A percentile compares a stretch with the other conserved stretches of the same genome.
phyloP scores from a whole-genome alignment of 306 rosid genomes.

The Cucumis cinereus region DNA sequence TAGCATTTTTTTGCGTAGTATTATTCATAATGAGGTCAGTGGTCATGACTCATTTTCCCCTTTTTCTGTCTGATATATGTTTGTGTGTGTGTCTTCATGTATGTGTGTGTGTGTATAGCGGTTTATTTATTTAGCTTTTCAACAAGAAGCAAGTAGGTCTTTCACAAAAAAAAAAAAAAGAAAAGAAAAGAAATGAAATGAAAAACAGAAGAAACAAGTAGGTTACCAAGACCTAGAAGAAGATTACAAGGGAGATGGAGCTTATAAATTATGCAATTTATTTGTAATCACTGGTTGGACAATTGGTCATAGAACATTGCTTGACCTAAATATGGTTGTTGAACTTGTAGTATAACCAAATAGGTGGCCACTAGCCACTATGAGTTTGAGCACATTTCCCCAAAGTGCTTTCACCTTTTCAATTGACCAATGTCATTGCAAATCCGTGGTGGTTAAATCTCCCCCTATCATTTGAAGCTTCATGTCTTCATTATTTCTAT shows the following conservation, averaged over 20 bases:
- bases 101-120: background rate
- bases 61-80: background rate
- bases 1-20: background rate
- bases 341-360: background rate
- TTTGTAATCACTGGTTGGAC: background rate
- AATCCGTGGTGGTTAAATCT: background rate
- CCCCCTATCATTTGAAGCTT: constrained; percentile 2
- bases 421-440: background rate
- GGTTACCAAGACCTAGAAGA: background rate
- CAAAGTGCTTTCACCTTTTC: background rate
- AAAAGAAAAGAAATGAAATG: too few species aligned
- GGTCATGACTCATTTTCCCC: background rate
- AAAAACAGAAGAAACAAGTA: too few species aligned
- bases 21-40: background rate
- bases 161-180: too few species aligned
- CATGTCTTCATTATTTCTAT: background rate
- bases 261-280: background rate
- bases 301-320: background rate
- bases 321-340: background rate
- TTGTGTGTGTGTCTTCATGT: background rate
- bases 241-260: background rate
- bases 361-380: background rate
- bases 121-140: background rate
- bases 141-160: background rate
- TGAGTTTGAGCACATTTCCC: background rate